Evolutionary conservation across 1,284 basidiomycete species (phyloP).

Genomic region (Gymnopus androsaceus): DNA sequence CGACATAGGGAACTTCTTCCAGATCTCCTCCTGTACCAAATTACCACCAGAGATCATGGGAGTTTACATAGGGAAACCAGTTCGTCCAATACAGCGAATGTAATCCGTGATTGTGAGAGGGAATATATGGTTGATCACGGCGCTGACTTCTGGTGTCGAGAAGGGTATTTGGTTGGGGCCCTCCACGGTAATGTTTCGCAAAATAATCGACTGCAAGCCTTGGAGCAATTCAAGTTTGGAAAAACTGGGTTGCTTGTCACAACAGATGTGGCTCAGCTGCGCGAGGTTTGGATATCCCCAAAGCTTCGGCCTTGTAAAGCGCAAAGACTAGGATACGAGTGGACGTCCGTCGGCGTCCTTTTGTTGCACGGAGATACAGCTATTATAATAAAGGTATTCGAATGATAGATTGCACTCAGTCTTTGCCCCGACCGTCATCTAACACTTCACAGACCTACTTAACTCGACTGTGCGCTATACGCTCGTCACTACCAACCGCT

Average conservation of each 20-base stretch:
- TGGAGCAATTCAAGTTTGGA: conserved; percentile 90
- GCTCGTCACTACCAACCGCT: conserved; percentile 94
- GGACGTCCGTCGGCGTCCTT: conserved; percentile 52
- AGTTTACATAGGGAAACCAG: conserved; percentile 43
- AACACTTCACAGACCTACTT: conserved; percentile 88
- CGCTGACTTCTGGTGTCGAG: conserved; percentile 91
- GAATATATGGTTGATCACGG: conserved; percentile 98
- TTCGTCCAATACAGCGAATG: conserved; percentile 96
- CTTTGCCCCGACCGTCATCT: conserved; percentile 85
- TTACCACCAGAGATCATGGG: conserved; percentile 17
- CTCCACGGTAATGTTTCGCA: conserved; percentile 95
- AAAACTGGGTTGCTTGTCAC: conserved; percentile 87
- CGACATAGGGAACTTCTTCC: conserved; percentile 91
- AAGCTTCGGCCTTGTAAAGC: conserved; percentile 91
- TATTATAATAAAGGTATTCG: conserved; percentile 8
- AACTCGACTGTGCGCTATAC: conserved; percentile 92
- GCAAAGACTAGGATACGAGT: conserved; percentile 90
- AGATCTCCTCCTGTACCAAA: conserved; percentile 62
- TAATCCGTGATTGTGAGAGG: conserved; percentile 96
- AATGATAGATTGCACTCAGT: conserved; percentile 50
- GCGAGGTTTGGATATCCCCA: conserved; percentile 94
- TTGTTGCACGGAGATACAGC: conserved; percentile 60
- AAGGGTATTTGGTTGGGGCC: conserved; percentile 85
- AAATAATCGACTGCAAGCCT: conserved; percentile 79
- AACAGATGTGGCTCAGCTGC: conserved; percentile 95